A percentile compares a stretch with the other conserved stretches of the same genome.
These are phyloP conservation scores for Colletotrichum shisoi DNA, from an alignment of 2,329 filamentous ascomycete species.

Conservation along the genomic window DNA sequence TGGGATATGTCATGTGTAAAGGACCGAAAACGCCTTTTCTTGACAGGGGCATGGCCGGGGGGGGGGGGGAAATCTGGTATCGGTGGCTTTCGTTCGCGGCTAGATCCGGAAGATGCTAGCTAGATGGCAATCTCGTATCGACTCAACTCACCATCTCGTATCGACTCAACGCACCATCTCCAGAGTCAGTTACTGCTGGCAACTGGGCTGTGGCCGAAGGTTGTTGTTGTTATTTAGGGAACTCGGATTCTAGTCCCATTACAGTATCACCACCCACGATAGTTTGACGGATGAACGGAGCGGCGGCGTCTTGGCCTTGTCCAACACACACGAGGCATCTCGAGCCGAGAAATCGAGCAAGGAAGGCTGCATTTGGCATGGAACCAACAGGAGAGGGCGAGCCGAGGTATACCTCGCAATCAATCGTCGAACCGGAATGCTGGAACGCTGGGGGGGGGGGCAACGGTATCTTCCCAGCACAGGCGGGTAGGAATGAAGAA, in stretches of 20 bases:
- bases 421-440: not conserved
- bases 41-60: not conserved
- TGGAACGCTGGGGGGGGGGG: not conserved
- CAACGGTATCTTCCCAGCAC: not conserved
- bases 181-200: not conserved
- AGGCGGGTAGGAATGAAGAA: not conserved
- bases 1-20: not conserved
- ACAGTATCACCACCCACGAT: no score
- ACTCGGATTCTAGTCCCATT: no score
- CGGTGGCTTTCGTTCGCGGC: not conserved
- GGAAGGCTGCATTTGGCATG: no score
- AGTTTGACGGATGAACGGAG: no score
- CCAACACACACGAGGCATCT: no score
- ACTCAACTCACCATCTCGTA: not conserved
- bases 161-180: not conserved
- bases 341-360: no score
- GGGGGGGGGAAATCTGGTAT: not conserved
- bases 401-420: no score
- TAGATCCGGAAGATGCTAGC: not conserved
- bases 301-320: no score
- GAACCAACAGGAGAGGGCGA: no score
- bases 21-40: constrained; percentile 7
- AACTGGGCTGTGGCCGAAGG: not conserved
- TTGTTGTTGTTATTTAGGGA: no score
- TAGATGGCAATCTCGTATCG: not conserved